Conservation (phyloP, 2,329 filamentous ascomycete species). For the Exophiala lecanii-corni region DNA sequence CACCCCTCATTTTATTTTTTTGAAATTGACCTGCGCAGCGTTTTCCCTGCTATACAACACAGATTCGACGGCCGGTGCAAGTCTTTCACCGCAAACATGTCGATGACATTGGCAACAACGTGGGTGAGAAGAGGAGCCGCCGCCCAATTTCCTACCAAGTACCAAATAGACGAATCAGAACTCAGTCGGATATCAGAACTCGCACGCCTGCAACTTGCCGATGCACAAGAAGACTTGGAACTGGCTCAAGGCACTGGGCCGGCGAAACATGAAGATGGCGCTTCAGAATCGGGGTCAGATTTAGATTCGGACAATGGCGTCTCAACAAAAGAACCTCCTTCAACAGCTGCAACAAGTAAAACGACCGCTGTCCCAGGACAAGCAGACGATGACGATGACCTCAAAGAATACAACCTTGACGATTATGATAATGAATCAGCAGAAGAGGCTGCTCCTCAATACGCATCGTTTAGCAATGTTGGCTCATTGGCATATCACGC, state of each 20-base stretch:
- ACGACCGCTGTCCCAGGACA: constrained; percentile 2
- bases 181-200: constrained; percentile 70
- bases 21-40: background rate
- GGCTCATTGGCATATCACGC: constrained; percentile 92
- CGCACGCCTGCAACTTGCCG: constrained; percentile 77
- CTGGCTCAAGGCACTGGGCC: constrained; percentile 33
- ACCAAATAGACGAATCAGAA: constrained; percentile 70
- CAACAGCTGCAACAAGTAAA: background rate
- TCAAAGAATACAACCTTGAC: constrained; percentile 94
- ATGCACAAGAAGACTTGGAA: constrained; percentile 77
- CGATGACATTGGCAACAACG: constrained; percentile 70
- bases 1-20: background rate
- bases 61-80: background rate
- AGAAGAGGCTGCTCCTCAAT: constrained; percentile 62
- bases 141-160: constrained; percentile 69
- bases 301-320: constrained; percentile 22
- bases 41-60: background rate
- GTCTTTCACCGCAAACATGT: constrained; percentile 32
- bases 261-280: constrained; percentile 30
- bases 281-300: constrained; percentile 7
- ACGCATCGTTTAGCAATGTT: constrained; percentile 93
- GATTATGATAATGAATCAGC: constrained; percentile 80
- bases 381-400: constrained; percentile 72
- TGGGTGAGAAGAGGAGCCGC: constrained; percentile 76
- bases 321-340: constrained; percentile 7